Base-by-base conservation (phyloP, 106 monocot genomes). In the Iris macrosiphon region DNA sequence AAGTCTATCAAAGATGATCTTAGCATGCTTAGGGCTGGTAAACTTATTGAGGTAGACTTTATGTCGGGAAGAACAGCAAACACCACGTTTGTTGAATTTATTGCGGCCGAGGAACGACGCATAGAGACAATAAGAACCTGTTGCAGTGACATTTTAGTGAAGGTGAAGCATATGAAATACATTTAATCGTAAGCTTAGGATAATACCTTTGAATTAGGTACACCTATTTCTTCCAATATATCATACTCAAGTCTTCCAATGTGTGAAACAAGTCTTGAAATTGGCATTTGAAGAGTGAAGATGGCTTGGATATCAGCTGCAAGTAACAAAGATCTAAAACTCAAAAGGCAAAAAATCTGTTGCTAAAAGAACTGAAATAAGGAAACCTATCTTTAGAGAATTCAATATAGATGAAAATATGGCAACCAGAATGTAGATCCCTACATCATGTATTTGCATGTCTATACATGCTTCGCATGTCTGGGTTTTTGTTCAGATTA, bases 61-160 rank as follows among this genome's bases (percentile, higher is more conserved):
- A 73, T 43, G 40, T 73, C 51, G 28, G 79, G 66, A 60, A 88
- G 60, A 66, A 88, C 38, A 60, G 76, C 79, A 64, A 88, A 88
- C 4, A 55, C 63, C 45, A 83, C 79, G 46, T 31, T 27, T 18
- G 88, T 88, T 49, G 60, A 79, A 9, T 83, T 79, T 34, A 39
- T 20, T 26, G 72, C 35, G 63, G 67, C 15, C 31, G 63, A 58
- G 15, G 83, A n/a, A n/a, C n/a, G 49, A 14, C 42, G 41, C 79
- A 83, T 72, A 9, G 75, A 76, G 56, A 88, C 64, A 16, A 88
- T 63, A 12, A 75, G 79, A 72, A 83, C 82, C 87, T 88, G 79
- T 57, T 31, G 7, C 48, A 30, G 53, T 49, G 7, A 66, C 7
- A 1, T 44, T 23, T 32, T 31, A 52, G 18, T 40, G 19, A 30